Evolutionary conservation across 1,284 basidiomycete species (phyloP).

Genomic region (Macrocystidia cucumis): DNA sequence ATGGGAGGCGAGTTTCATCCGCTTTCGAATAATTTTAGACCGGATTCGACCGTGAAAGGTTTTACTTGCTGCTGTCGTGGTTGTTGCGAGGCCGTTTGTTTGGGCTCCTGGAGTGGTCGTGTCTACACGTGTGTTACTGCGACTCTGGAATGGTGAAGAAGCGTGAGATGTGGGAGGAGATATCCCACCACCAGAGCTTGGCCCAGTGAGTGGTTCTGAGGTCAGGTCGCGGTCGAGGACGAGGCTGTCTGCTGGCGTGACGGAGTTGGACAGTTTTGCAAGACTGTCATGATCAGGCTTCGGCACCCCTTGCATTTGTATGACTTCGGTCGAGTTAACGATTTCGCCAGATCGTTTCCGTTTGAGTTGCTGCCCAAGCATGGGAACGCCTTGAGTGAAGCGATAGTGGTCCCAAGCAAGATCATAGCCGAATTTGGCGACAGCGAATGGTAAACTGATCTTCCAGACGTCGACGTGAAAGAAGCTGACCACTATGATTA

Average conservation of each 20-base stretch:
- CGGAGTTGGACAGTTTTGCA: too few relatives aligned
- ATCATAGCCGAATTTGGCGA: slow-evolving; percentile 66
- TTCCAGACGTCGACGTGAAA: slow-evolving; percentile 66
- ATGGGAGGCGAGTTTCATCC: slow-evolving; percentile 21
- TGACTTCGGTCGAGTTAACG: too few relatives aligned
- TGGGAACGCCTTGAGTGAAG: slow-evolving; percentile 19
- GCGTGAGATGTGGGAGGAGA: not conserved
- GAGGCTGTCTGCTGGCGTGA: too few relatives aligned
- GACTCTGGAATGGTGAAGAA: not conserved
- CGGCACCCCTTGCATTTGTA: too few relatives aligned
- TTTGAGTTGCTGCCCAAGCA: slow-evolving; percentile 9
- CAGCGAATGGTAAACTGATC: slow-evolving; percentile 85
- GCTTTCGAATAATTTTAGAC: slow-evolving; percentile 13
- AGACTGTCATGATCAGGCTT: too few relatives aligned
- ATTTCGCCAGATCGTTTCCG: slow-evolving; percentile 14
- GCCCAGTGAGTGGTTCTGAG: not conserved
- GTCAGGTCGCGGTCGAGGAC: too few relatives aligned
- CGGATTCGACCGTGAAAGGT: slow-evolving; percentile 12
- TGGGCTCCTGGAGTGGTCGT: not conserved
- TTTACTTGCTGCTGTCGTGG: not conserved
- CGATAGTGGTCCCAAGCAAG: slow-evolving; percentile 50
- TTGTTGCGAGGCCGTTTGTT: not conserved
- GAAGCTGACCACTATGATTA: slow-evolving; percentile 49
- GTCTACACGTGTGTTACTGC: not conserved
- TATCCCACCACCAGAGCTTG: not conserved